Base-by-base conservation (phyloP, 129 eudicot genomes). In the Arctium lappa region DNA sequence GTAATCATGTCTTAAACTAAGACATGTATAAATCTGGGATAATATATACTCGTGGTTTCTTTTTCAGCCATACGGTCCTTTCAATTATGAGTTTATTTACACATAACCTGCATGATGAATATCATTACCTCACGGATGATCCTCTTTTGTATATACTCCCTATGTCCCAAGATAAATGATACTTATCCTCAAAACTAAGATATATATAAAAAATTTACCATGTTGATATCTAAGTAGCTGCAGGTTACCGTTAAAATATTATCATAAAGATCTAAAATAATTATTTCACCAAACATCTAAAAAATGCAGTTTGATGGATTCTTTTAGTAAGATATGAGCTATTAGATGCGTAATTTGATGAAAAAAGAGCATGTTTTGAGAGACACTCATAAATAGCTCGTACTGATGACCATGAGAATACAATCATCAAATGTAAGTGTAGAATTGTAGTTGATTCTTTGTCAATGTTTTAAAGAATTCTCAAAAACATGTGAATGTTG, bases 171-270 rank as follows among this genome's bases (percentile, higher is more conserved):
- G 63, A 79, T 70, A 42, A 44, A 79, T 46, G 27, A 69, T 44
- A 46, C 83, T 9, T 70, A 60, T 60, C 68, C n/a, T 71, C 15
- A 72, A 9, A 18, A 9, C 70, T 22, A 33, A 70, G 13, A 71
- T 70, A n/a, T 32, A 30, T 7, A 79, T 65, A 36, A 69, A 31
- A 34, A 6, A 30, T 29, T 68, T 79, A 39, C 40, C 74, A 78
- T 78, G 71, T 69, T 79, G 75, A 40, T 79, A 68, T 79, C 65
- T 65, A 66, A 22, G 44, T 42, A 68, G 39, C 33, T 29, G 33
- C 31, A 66, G 27, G 13, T 68, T 68, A 78, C 31, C 12, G 72
- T 72, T 62, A 31, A 48, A 73, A 60, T n/a, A n/a, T 79, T 73
- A 22, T 80, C 66, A 37, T 72, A 60, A 72, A 50, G 73, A 13